phyloP scores from a whole-genome alignment of 768 basidiomycete species.

The Lactarius sanguifluus region DNA sequence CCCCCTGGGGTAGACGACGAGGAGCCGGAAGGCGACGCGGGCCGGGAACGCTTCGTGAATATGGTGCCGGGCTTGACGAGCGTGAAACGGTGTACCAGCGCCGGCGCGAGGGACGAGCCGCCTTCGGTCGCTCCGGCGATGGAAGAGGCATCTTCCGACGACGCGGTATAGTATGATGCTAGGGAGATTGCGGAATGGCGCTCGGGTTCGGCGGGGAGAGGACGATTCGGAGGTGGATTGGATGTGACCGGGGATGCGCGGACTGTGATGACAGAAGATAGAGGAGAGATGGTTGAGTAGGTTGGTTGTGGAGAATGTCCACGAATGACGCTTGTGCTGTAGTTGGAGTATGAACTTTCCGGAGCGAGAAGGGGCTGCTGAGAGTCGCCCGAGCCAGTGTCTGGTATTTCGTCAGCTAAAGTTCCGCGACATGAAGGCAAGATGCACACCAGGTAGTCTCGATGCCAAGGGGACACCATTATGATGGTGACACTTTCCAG shows the following conservation, averaged over 20 bases:
- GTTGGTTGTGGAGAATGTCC: constrained; percentile 41
- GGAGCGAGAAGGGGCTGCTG: constrained; percentile 54
- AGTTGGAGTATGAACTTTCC: constrained; percentile 52
- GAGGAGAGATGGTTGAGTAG: constrained; percentile 34
- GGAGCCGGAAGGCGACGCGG: constrained; percentile 34
- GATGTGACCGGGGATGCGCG: constrained; percentile 30
- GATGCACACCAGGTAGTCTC: constrained; percentile 12
- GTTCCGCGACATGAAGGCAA: constrained; percentile 4
- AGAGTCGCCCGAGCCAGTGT: constrained; percentile 13
- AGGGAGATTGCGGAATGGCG: constrained; percentile 28
- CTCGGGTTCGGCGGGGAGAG: constrained; percentile 29
- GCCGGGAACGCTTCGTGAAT: constrained; percentile 34
- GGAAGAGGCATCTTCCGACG: constrained; percentile 42
- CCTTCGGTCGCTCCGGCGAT: constrained; percentile 72
- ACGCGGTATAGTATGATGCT: constrained; percentile 62
- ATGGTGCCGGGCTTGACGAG: constrained; percentile 77
- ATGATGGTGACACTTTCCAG: constrained; percentile 53
- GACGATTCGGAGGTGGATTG: constrained; percentile 8
- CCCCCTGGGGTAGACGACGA: constrained; percentile 30
- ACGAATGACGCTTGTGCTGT: constrained; percentile 69
- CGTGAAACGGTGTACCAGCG: constrained; percentile 81
- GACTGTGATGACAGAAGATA: constrained; percentile 56
- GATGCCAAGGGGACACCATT: constrained; percentile 25
- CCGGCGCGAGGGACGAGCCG: constrained; percentile 54
- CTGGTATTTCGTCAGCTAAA: constrained; percentile 4